These are phyloP conservation scores for Oryza australiensis DNA, from an alignment of 176 grass and related monocot genomes.

Conservation along the genomic window DNA sequence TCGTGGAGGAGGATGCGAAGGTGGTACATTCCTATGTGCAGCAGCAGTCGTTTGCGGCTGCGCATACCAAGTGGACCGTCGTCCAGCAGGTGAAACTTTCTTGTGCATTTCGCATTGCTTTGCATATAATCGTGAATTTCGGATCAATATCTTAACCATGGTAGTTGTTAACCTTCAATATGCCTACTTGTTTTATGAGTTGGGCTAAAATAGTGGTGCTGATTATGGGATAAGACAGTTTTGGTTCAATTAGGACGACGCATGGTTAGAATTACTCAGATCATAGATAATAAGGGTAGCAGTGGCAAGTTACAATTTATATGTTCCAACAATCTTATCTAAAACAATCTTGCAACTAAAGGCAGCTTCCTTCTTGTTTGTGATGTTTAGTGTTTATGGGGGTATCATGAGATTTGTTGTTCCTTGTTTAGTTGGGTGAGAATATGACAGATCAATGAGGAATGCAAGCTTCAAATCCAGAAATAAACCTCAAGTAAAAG, in stretches of 20 bases:
- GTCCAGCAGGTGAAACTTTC: slow-evolving; percentile 56
- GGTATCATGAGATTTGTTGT: not conserved
- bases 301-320: not conserved
- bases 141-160: not conserved
- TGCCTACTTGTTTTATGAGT: slow-evolving; percentile 16
- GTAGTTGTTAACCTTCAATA: not conserved
- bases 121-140: not conserved
- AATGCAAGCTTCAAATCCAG: not conserved
- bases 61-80: slow-evolving; percentile 91
- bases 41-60: slow-evolving; percentile 63
- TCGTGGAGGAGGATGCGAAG: slow-evolving; percentile 56
- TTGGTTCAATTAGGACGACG: not conserved
- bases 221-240: not conserved
- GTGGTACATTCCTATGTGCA: slow-evolving; percentile 89
- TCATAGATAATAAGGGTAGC: not conserved
- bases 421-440: not conserved
- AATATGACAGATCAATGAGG: not conserved
- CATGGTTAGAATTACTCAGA: not conserved
- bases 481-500: not conserved
- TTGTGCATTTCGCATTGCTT: not conserved
- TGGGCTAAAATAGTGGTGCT: not conserved
- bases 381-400: not conserved
- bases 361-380: not conserved
- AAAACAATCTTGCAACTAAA: not conserved
- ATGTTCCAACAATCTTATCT: slow-evolving; percentile 1